Evolutionary conservation across 176 grass and related monocot species (phyloP).

Genomic region (Carex parvula): DNA sequence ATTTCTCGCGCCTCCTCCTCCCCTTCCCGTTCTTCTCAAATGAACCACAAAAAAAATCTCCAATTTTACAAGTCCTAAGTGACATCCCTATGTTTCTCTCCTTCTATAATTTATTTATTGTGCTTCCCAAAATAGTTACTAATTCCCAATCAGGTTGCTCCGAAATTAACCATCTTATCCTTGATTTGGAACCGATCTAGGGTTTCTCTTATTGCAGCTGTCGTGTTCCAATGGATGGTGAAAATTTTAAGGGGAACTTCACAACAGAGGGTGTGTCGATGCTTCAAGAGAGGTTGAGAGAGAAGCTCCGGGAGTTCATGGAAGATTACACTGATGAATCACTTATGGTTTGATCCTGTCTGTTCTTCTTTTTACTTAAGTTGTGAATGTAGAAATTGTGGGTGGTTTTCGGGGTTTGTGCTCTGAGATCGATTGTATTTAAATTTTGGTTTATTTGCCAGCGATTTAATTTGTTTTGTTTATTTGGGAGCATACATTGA

Average conservation of each 20-base stretch:
- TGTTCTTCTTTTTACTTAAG: not conserved
- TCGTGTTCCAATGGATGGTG: conserved; percentile 43
- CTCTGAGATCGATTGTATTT: not conserved
- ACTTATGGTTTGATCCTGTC: conserved; percentile 39
- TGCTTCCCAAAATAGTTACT: not conserved
- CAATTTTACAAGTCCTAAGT: not conserved
- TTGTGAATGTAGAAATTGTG: conserved; percentile 10
- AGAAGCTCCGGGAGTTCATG: conserved; percentile 53
- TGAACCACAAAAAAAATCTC: not conserved
- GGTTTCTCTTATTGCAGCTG: conserved; percentile 35
- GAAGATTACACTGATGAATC: conserved; percentile 12
- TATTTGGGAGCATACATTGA: not conserved
- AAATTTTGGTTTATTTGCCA: not conserved
- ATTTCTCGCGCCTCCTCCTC: not conserved
- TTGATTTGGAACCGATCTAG: conserved; percentile 51
- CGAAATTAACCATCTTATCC: not conserved
- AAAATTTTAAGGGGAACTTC: conserved; percentile 33
- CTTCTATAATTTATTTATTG: not conserved
- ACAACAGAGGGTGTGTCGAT: conserved; percentile 31
- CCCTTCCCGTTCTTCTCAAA: not conserved
- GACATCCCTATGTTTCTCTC: not conserved
- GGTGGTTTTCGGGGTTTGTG: not conserved
- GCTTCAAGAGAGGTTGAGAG: conserved; percentile 40
- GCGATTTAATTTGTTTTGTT: not conserved
- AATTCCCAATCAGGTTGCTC: not conserved